A percentile compares a stretch with the other conserved stretches of the same genome.
These are phyloP conservation scores for Juglanconis oblonga DNA, from an alignment of 2,329 filamentous ascomycete genomes.

Conservation along the genomic window DNA sequence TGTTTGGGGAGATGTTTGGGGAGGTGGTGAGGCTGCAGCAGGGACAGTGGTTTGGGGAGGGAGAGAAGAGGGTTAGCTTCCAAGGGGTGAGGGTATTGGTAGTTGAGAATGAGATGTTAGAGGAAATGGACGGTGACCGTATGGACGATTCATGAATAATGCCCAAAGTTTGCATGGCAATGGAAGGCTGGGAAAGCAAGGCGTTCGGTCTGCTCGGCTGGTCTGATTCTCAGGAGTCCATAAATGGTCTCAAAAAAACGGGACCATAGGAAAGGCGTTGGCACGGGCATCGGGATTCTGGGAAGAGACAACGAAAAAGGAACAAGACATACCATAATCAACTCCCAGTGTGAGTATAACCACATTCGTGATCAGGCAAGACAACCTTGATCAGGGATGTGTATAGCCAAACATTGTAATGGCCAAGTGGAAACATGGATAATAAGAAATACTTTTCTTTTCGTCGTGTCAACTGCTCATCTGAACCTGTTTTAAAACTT, in stretches of 20 bases:
- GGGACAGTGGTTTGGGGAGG: conserved; percentile 21
- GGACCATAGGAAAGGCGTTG: too few relatives aligned
- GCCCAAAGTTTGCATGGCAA: background rate
- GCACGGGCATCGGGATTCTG: too few relatives aligned
- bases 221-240: too few relatives aligned
- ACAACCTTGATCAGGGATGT: too few relatives aligned
- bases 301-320: background rate
- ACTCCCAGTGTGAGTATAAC: too few relatives aligned
- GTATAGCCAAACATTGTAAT: too few relatives aligned
- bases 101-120: conserved; percentile 4
- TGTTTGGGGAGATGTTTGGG: conserved; percentile 29
- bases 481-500: background rate
- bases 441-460: background rate
- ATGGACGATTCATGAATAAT: background rate
- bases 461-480: background rate
- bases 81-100: conserved; percentile 15
- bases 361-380: too few relatives aligned
- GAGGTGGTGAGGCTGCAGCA: conserved; percentile 31
- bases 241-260: too few relatives aligned
- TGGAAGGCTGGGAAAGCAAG: background rate
- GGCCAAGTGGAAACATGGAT: background rate
- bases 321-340: background rate
- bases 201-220: background rate
- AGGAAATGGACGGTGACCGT: background rate
- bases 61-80: conserved; percentile 23